phyloP scores from a whole-genome alignment of 129 eudicot genomes.

The Flaveria robusta region DNA sequence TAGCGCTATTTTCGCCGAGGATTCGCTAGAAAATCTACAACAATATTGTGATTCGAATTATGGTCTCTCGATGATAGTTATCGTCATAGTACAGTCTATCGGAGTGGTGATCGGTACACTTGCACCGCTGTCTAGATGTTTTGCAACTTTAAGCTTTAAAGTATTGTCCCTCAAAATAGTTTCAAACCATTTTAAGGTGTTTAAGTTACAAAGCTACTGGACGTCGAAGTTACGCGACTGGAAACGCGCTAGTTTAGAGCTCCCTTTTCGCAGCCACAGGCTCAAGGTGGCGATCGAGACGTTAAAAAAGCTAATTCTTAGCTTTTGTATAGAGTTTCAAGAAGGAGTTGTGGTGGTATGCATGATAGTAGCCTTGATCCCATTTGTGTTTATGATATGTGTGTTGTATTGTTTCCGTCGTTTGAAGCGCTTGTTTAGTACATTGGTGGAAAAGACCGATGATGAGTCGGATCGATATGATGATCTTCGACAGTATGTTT shows the following conservation, averaged over 20 bases:
- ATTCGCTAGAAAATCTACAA: too few relatives aligned
- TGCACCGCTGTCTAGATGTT: constrained; percentile 17
- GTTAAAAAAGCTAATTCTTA: neutral
- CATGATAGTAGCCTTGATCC: constrained; percentile 10
- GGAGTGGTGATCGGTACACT: constrained; percentile 11
- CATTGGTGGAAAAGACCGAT: too few relatives aligned
- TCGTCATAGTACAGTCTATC: neutral
- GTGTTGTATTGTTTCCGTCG: neutral
- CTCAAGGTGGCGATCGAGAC: neutral
- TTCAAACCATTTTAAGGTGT: neutral
- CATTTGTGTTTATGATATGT: neutral
- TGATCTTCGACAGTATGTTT: neutral
- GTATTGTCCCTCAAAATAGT: neutral
- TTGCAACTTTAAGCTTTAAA: constrained; percentile 15
- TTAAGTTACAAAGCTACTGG: constrained; percentile 12
- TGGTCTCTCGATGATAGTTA: constrained; percentile 3
- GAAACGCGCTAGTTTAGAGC: neutral
- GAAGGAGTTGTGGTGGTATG: constrained; percentile 8
- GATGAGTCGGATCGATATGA: neutral
- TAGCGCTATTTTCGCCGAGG: neutral
- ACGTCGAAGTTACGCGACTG: neutral
- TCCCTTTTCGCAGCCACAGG: neutral
- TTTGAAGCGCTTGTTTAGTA: neutral
- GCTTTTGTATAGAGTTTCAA: constrained; percentile 6
- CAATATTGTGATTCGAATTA: neutral